A percentile compares a stretch with the other conserved stretches of the same genome.
Conservation (phyloP, 768 basidiomycete species). For the Psilocybe cubensis region DNA sequence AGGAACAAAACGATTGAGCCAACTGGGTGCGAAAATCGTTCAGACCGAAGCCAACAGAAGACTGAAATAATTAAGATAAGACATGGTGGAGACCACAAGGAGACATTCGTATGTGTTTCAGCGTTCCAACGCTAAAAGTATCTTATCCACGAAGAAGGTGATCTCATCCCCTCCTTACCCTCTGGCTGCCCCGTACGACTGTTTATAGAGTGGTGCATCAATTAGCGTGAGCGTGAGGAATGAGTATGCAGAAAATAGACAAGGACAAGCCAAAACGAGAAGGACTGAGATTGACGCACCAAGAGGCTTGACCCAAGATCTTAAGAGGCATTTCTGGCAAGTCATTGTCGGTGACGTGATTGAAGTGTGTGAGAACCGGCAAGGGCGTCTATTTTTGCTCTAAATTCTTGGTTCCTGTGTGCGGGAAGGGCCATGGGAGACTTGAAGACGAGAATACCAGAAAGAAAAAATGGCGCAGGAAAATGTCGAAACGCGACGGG, state of each 20-base stretch:
- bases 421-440: neutral
- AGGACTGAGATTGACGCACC: neutral
- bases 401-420: neutral
- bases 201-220: slow-evolving; percentile 5
- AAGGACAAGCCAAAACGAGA: slow-evolving; percentile 7
- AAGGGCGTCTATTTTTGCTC: neutral
- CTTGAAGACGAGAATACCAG: neutral
- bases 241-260: neutral
- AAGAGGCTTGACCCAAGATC: slow-evolving; percentile 2
- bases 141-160: neutral
- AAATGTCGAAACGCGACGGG: neutral
- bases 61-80: slow-evolving; percentile 1
- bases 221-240: slow-evolving; percentile 10
- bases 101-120: slow-evolving; percentile 8
- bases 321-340: slow-evolving; percentile 4
- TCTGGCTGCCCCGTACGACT: neutral
- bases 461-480: neutral
- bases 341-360: slow-evolving; percentile 8
- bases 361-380: slow-evolving; percentile 6
- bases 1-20: neutral
- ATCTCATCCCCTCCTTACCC: slow-evolving; percentile 4
- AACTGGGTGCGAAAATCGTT: neutral
- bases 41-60: slow-evolving; percentile 7
- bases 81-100: neutral
- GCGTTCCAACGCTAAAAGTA: slow-evolving; percentile 11